Base-by-base conservation (phyloP, 495 filamentous ascomycete genomes). In the Xylaria acuta region DNA sequence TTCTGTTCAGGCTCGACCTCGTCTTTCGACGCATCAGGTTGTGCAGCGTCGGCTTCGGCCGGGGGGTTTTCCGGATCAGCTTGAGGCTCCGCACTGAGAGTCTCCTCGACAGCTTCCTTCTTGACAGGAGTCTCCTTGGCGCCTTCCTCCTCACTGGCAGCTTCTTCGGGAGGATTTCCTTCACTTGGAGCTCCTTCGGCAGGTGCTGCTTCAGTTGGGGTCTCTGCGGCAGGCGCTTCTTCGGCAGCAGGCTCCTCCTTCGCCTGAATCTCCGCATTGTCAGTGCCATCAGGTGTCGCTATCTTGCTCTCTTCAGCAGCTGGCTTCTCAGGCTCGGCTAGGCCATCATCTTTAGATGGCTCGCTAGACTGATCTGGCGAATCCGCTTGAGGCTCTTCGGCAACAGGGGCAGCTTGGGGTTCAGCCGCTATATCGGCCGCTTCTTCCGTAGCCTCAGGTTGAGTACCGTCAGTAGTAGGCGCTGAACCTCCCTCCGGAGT, bases 1-100 rank as follows among this genome's bases (percentile, higher is more conserved):
- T 72, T 67, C 14, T 69, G 59, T 54, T 73, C 72, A n/a, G 70
- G 32, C 41, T 74, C 51, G 27, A 51, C 45, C 36, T 59, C 58
- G 9, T 71, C 32, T 27, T 69, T 62, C 7, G 53, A 25, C 34
- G 54, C 18, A 38, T 66, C 62, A 20, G 53, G 38, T 60, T 34
- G 60, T 27, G 62, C 5, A 20, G 6, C 51, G 14, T 51, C 53
- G 25, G 38, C 40, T 27, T 72, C 45, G 40, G 65, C 34, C 22
- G 40, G 27, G 0, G 53, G 45, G 5, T 0, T 36, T 25, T 67
- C 64, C 6, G 63, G 27, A 38, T 73, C 64, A 20, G 53, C 45
- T 60, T 66, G 34, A 25, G 49, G 34, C 45, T 62, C 22, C 9
- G 9, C 27, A 38, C 9, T 5, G 9, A 45, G 64, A 20, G 22